These are phyloP conservation scores for Tetrapisispora taiwanensis DNA, from an alignment of 805 yeast species.

Conservation along the genomic window DNA sequence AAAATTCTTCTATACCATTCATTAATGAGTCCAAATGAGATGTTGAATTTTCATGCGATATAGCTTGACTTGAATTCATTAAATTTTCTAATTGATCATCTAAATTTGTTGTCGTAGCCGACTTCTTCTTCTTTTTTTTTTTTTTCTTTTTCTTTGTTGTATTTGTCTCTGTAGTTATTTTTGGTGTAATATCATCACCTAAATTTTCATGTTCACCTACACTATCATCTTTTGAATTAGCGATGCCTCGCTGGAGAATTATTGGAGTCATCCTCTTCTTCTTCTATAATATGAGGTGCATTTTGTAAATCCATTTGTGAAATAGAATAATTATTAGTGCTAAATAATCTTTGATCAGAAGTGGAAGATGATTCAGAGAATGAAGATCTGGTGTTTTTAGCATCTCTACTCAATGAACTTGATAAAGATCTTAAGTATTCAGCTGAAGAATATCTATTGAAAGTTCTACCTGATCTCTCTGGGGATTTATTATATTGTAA, in stretches of 20 bases:
- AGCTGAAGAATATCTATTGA: conserved; percentile 21
- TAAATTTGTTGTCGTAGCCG: background rate
- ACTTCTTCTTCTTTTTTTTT: conserved; percentile 6
- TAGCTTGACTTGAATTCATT: background rate
- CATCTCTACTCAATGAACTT: conserved; percentile 24
- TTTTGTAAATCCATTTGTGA: conserved; percentile 21
- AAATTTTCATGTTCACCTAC: background rate
- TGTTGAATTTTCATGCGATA: background rate
- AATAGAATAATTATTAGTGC: conserved; percentile 23
- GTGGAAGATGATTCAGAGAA: background rate
- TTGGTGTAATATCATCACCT: background rate
- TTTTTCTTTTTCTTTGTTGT: conserved; percentile 1
- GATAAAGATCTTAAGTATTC: conserved; percentile 47
- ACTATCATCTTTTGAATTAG: background rate
- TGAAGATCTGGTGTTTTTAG: conserved; percentile 3
- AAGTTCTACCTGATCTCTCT: conserved; percentile 16
- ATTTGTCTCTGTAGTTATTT: background rate
- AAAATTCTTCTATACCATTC: conserved; percentile 19
- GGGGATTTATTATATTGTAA: conserved; percentile 2
- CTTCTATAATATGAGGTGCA: conserved; percentile 20
- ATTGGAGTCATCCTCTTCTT: conserved; percentile 14
- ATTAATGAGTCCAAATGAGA: conserved; percentile 11
- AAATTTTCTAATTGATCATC: conserved; percentile 2
- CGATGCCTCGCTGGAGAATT: conserved; percentile 13
- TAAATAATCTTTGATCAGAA: conserved; percentile 9